Evolutionary conservation across 169 alveolate genomes (phyloP), one percentile per base, ranked within the genome.

Genomic region (Eimeria maxima): DNA sequence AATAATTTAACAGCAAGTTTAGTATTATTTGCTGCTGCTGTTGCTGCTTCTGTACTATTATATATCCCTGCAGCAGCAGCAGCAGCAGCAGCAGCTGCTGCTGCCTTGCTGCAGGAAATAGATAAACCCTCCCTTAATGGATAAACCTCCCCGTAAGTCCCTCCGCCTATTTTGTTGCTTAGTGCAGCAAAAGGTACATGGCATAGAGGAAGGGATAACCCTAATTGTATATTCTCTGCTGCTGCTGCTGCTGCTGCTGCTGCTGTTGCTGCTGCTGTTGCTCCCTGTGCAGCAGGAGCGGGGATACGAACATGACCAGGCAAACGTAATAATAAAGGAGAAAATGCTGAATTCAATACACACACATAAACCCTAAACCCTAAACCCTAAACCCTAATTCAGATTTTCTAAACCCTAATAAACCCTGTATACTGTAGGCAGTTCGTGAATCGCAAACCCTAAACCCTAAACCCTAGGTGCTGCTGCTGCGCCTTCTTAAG

Each of bases 241-340:
- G 84, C 84, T 16, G 84, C 45, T 38, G 89, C 67, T 78, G 89
- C 89, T 78, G 60, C 33, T 44, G 67, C 65, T 44, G 67, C 89
- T 38, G 57, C 27, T 10, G 63, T 1, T 42, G 67, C 84, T 73
- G 89, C 57, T 7, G 18, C 57, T 50, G 18, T 11, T 50, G 57
- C 57, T 50, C 18, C 57, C 11, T 50, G 18, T 50, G 57, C 57
- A 7, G 57, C 57, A 7, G 5, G 57, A 7, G 57, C 57, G 45
- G n/a, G n/a, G n/a, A n/a, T n/a, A n/a, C n/a, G n/a, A n/a, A n/a
- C n/a, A n/a, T 42, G 89, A 1, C 89, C 38, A 33, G 89, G 89
- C 55, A 78, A 38, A 33, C 22, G 89, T 65, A 18, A 27, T 27
- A 78, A 33, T 27, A 78, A 33, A 2, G 89, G 65, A 20, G 65